Evolutionary conservation across 176 grass and related monocot genomes (phyloP), one percentile per base, ranked within the genome.

Genomic region (Pharus latifolius): DNA sequence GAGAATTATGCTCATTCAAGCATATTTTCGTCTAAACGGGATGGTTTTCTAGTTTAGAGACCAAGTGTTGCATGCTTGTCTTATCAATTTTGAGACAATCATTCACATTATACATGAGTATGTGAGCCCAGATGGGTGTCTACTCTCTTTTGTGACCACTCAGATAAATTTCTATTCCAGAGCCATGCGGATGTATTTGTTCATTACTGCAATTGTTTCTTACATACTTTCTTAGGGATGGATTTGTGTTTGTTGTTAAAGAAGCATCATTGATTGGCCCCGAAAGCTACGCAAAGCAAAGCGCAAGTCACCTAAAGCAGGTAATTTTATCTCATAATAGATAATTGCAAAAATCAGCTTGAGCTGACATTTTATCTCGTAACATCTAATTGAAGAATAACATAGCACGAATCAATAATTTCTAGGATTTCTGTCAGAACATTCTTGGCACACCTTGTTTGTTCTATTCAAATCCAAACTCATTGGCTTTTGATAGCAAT

Each of bases 221-320:
- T 18, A n/a, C 14, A 5, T 30, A 4, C 3, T 4, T 64, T 59
- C 44, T n/a, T 65, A 81, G 76, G 48, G 71, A 84, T 57, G 85
- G 81, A 53, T 77, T 78, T 42, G 65, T 74, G 10, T 89, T 89
- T 32, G 81, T 72, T 67, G 47, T 81, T 15, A 81, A 89, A 75
- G 72, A 85, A 74, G 78, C 75, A 14, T 83, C 55, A 44, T 63
- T 84, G 60, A 26, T 78, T 81, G 86, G 83, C 40, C 77, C 70
- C 69, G 77, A 78, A 77, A 84, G 27, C 23, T 67, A 81, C 45
- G 65, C 57, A 26, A 60, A 54, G 42, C 81, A 84, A 65, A 54
- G 66, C 0, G 65, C 71, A 7, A 10, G 70, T 25, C 72, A 77
- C 47, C 59, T 78, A 3, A 60, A 89, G 71, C 67, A 85, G 81